Conservation (phyloP, 2,329 filamentous ascomycete genomes). For the Biscogniauxia sp. region DNA sequence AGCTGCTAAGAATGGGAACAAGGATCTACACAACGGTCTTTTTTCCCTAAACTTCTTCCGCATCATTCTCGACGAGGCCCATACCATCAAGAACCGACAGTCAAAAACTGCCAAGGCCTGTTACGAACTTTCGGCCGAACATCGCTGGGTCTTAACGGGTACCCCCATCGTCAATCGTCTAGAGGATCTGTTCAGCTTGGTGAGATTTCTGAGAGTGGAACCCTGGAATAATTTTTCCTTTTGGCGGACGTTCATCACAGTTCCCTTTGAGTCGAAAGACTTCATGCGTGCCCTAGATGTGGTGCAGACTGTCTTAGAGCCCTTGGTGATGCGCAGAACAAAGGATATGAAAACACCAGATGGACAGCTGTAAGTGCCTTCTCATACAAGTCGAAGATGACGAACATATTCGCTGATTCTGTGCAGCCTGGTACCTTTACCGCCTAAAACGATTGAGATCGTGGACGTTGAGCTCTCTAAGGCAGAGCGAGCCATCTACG, state of each 20-base stretch:
- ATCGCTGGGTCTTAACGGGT: conserved; percentile 91
- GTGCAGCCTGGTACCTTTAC: conserved; percentile 68
- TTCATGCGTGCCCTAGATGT: conserved; percentile 93
- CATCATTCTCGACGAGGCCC: conserved; percentile 91
- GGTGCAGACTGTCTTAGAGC: conserved; percentile 93
- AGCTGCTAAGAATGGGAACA: conserved; percentile 62
- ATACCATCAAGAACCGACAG: conserved; percentile 84
- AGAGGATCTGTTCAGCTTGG: conserved; percentile 90
- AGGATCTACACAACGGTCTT: conserved; percentile 65
- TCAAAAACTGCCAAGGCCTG: conserved; percentile 95
- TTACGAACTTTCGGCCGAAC: conserved; percentile 80
- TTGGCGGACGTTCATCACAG: conserved; percentile 98
- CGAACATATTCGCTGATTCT: conserved; percentile 10
- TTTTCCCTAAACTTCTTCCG: conserved; percentile 95
- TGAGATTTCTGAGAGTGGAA: conserved; percentile 89
- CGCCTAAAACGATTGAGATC: conserved; percentile 77
- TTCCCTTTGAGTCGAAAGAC: conserved; percentile 93
- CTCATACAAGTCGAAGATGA: neutral
- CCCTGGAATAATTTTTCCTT: conserved; percentile 99
- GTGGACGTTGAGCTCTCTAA: conserved; percentile 83
- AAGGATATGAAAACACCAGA: conserved; percentile 98
- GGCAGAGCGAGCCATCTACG: conserved; percentile 85
- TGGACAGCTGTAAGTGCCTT: conserved; percentile 49
- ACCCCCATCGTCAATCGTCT: conserved; percentile 96
- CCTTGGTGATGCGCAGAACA: conserved; percentile 88